Evolutionary conservation across 2,329 filamentous ascomycete genomes (phyloP).

Genomic region (Waltergamsia citrina): DNA sequence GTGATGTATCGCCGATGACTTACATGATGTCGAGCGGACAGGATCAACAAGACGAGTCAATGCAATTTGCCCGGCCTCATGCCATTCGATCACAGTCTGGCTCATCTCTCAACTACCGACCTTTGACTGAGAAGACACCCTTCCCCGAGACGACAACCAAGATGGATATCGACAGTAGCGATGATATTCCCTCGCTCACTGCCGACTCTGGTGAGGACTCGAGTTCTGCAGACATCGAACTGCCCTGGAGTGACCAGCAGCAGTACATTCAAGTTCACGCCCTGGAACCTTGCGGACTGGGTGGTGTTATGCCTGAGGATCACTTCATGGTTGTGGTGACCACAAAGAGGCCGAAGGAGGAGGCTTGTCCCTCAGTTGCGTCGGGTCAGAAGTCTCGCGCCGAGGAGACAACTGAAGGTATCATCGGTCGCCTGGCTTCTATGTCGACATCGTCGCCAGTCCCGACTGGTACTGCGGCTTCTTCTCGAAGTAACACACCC

Average conservation of each 20-base stretch:
- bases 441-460: slow-evolving; percentile 16
- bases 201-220: slow-evolving; percentile 22
- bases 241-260: slow-evolving; percentile 33
- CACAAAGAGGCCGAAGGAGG: slow-evolving; percentile 31
- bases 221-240: slow-evolving; percentile 29
- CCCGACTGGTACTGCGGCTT: not conserved
- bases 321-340: slow-evolving; percentile 50
- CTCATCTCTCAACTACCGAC: slow-evolving; percentile 37
- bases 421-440: slow-evolving; percentile 30
- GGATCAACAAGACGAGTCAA: slow-evolving; percentile 11
- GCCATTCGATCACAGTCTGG: slow-evolving; percentile 37
- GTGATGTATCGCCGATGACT: slow-evolving; percentile 35
- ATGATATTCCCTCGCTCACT: slow-evolving; percentile 15
- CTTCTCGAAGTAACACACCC: slow-evolving; percentile 1
- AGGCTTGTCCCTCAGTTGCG: slow-evolving; percentile 3
- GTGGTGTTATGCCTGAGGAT: slow-evolving; percentile 52
- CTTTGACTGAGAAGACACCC: slow-evolving; percentile 30
- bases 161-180: slow-evolving; percentile 18
- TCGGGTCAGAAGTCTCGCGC: slow-evolving; percentile 7
- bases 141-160: slow-evolving; percentile 13
- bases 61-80: slow-evolving; percentile 10
- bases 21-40: slow-evolving; percentile 37
- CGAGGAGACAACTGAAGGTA: slow-evolving; percentile 24
- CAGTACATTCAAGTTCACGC: slow-evolving; percentile 27
- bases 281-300: slow-evolving; percentile 49